phyloP scores from a whole-genome alignment of 768 basidiomycete species.

The Boletus rubroflammeus region DNA sequence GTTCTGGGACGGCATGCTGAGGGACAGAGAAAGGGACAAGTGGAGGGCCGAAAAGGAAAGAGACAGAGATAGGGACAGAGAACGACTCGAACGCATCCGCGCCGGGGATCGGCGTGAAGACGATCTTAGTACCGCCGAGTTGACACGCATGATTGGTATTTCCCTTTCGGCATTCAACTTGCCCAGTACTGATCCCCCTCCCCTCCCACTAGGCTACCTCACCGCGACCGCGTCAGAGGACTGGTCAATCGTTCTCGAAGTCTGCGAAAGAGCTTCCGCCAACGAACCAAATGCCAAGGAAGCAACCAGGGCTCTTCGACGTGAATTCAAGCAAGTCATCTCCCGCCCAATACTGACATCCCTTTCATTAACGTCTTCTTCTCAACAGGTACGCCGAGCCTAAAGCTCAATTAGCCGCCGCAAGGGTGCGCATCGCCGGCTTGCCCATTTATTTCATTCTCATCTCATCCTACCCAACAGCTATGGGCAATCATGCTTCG shows the following conservation, averaged over 20 bases:
- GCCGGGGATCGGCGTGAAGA: conserved; percentile 34
- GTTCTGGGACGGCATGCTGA: conserved; percentile 47
- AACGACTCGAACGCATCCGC: conserved; percentile 29
- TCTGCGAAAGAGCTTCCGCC: conserved; percentile 77
- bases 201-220: conserved; percentile 51
- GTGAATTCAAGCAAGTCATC: conserved; percentile 73
- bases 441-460: not conserved
- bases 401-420: conserved; percentile 70
- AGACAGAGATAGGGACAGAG: conserved; percentile 41
- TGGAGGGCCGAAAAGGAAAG: conserved; percentile 29
- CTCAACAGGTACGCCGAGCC: conserved; percentile 65
- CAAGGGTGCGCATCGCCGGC: conserved; percentile 48
- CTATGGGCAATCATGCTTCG: conserved; percentile 90
- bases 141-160: conserved; percentile 71
- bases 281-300: conserved; percentile 77
- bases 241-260: conserved; percentile 77
- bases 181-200: not conserved
- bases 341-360: conserved; percentile 4
- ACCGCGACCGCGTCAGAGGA: conserved; percentile 80
- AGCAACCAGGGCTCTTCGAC: conserved; percentile 74
- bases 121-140: conserved; percentile 47
- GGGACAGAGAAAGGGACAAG: conserved; percentile 35
- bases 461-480: conserved; percentile 33
- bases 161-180: not conserved
- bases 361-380: conserved; percentile 4